phyloP scores from a whole-genome alignment of 2,329 filamentous ascomycete species.

The Cercospora sojina region DNA sequence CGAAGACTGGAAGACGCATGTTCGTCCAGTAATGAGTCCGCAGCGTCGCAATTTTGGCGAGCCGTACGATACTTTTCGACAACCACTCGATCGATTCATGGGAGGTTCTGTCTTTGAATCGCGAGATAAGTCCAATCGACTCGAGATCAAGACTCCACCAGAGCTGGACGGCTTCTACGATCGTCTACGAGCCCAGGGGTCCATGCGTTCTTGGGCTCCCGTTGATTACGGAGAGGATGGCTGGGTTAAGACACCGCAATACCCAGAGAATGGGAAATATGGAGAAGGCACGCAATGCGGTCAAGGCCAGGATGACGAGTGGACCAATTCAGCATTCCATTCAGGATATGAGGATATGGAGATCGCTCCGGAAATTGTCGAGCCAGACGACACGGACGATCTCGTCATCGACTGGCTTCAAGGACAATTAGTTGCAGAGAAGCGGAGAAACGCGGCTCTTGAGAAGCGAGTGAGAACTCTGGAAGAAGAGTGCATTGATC shows the following conservation, averaged over 20 bases:
- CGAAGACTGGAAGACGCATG: background rate
- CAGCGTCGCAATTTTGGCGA: background rate
- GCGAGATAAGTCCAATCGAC: background rate
- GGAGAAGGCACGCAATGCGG: background rate
- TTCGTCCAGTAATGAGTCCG: background rate
- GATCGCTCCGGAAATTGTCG: background rate
- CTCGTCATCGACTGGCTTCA: background rate
- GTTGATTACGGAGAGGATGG: background rate
- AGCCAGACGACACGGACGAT: background rate
- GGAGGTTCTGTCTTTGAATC: background rate
- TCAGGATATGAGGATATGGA: background rate
- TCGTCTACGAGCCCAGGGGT: background rate
- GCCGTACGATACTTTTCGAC: background rate
- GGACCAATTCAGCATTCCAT: background rate
- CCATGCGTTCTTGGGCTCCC: background rate
- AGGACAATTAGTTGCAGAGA: conserved; percentile 1
- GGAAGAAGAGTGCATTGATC: conserved; percentile 8
- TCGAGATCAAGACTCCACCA: background rate
- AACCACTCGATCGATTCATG: background rate
- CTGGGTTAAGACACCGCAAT: background rate
- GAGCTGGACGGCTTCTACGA: background rate
- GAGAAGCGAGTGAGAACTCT: background rate
- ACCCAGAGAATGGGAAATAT: background rate
- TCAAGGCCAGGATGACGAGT: background rate
- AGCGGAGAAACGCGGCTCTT: background rate